Evolutionary conservation across 225 moss, liverwort and hornwort species (phyloP).

Genomic region (Asterella californica): DNA sequence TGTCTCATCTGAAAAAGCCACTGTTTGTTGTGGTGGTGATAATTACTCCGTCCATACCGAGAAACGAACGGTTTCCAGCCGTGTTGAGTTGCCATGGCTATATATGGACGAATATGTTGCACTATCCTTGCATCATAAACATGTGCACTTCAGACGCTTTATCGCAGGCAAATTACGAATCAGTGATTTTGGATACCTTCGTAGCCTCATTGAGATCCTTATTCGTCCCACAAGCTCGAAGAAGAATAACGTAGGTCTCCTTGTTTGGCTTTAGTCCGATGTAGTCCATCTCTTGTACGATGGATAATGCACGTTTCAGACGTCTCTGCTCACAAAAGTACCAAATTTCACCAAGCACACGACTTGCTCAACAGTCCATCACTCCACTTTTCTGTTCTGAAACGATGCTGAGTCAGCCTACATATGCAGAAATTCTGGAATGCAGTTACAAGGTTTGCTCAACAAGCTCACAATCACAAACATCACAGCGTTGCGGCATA

Average conservation of each 20-base stretch:
- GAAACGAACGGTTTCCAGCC: neutral
- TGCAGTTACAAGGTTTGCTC: neutral
- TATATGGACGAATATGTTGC: too few species aligned
- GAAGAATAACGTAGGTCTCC: conserved; percentile 56
- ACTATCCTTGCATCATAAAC: too few species aligned
- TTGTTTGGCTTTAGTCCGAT: conserved; percentile 62
- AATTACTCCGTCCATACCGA: too few species aligned
- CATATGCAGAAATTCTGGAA: neutral
- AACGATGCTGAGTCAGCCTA: neutral
- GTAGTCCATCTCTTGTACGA: conserved; percentile 60
- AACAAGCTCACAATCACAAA: neutral
- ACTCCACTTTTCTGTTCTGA: neutral
- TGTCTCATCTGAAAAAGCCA: too few species aligned
- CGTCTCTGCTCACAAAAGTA: conserved; percentile 40
- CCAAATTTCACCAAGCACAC: neutral
- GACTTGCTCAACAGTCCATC: neutral
- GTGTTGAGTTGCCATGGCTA: neutral
- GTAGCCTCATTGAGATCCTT: conserved; percentile 55
- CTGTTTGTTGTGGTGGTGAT: too few species aligned
- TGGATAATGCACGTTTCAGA: conserved; percentile 56
- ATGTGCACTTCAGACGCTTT: neutral
- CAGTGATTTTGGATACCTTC: conserved; percentile 47
- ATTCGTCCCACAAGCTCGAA: conserved; percentile 56
- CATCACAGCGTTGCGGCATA: neutral
- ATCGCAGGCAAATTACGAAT: neutral